Conservation (phyloP, 73 alveolate species). For the Symbiodinium natans region DNA sequence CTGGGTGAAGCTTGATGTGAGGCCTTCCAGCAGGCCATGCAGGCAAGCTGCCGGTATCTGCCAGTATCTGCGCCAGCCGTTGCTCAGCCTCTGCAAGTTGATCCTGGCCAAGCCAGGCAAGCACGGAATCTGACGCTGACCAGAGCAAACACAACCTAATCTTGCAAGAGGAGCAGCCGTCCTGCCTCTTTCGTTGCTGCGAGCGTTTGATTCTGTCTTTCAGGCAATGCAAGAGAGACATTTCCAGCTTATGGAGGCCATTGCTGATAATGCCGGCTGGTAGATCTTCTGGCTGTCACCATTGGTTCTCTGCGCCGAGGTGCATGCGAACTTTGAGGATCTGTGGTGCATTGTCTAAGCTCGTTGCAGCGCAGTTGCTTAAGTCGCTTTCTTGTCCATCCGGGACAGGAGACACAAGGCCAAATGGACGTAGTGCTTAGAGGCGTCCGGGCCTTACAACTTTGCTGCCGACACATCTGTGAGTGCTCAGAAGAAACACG, state of each 20-base stretch:
- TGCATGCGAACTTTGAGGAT: constrained; percentile 1
- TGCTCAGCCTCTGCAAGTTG: too few relatives aligned
- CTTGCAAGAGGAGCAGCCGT: background rate
- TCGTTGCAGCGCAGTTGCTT: background rate
- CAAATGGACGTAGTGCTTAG: constrained; percentile 80
- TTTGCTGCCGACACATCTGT: too few relatives aligned
- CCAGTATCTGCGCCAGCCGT: background rate
- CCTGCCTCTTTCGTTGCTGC: too few relatives aligned
- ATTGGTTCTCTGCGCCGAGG: background rate
- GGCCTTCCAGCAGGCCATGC: constrained; percentile 14
- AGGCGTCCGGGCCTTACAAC: constrained; percentile 41
- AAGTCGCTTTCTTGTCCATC: background rate
- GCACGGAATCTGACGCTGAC: background rate
- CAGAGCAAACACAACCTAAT: background rate
- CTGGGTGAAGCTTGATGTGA: background rate
- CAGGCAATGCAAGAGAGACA: constrained; percentile 73
- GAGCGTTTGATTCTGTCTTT: too few relatives aligned
- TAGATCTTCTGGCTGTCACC: background rate
- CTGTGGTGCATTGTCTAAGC: background rate
- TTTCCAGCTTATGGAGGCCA: constrained; percentile 43
- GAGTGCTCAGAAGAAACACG: too few relatives aligned
- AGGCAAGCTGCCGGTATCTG: background rate
- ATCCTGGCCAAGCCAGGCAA: background rate
- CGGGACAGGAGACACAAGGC: constrained; percentile 45
- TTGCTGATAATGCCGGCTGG: too few relatives aligned